These are phyloP conservation scores for Colletotrichum kahawae DNA, from an alignment of 2,329 filamentous ascomycete species.

Conservation along the genomic window DNA sequence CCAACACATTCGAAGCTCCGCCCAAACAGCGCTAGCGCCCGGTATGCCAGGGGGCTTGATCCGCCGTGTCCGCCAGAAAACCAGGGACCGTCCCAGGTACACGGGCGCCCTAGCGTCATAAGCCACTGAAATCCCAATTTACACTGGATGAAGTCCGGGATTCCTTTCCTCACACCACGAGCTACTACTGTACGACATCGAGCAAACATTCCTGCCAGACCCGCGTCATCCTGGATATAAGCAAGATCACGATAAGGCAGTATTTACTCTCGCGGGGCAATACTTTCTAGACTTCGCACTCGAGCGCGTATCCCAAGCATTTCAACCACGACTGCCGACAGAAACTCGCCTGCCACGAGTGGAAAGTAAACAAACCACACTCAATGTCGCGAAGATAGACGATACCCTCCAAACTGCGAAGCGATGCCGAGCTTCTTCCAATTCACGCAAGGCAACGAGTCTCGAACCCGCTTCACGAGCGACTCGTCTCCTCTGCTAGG, in stretches of 20 bases:
- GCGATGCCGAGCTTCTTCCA: constrained; percentile 69
- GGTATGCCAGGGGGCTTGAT: neutral
- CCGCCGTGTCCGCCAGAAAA: constrained; percentile 13
- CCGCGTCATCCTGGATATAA: neutral
- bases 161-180: constrained; percentile 4
- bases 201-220: constrained; percentile 4
- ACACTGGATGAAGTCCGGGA: constrained; percentile 8
- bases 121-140: constrained; percentile 11
- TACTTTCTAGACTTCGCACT: neutral
- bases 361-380: constrained; percentile 9
- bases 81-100: constrained; percentile 15
- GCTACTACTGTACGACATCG: neutral
- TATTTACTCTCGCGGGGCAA: neutral
- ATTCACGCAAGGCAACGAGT: constrained; percentile 70
- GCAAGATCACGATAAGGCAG: neutral
- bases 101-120: constrained; percentile 5
- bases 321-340: neutral
- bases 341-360: neutral
- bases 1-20: constrained; percentile 9
- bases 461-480: constrained; percentile 52
- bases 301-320: neutral
- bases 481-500: constrained; percentile 67
- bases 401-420: neutral
- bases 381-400: constrained; percentile 11
- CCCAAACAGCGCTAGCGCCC: constrained; percentile 9